Evolutionary conservation across 768 basidiomycete species (phyloP), one percentile per base, ranked within the genome.

Genomic region (Termitomyces sp.): DNA sequence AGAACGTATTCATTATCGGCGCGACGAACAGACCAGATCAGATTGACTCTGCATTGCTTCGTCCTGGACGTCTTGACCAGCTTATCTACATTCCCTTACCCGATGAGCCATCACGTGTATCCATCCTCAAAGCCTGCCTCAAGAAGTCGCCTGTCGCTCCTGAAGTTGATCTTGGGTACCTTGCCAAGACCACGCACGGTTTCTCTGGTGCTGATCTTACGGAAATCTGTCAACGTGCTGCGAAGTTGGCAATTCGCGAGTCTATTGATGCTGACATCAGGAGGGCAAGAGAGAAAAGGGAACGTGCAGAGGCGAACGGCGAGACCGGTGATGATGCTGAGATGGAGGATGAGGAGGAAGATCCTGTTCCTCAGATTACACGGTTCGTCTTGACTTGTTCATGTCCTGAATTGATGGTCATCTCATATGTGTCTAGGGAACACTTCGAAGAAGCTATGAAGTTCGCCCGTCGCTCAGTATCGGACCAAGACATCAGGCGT

Each of bases 371-470:
- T 10, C 76, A 88, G 67, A 97, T 96, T 66, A 90, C 92, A 29
- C 82, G 74, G 85, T 86, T 66, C 54, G 81, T 69, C 22, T 54
- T 7, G 63, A 48, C 39, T 37, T 29, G 5, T 31, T 27, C 55
- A 27, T 44, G 10, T 51, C n/a, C 1, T 37, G 26, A 12, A 24
- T 47, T 37, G 24, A 5, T 64, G 24, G 34, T 67, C 52, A n/a
- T 47, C 27, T 46, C 58, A 26, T 27, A 31, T 29, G 13, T 47
- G 26, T 53, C n/a, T 58, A 86, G 86, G 67, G 93, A 88, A 0
- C 96, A 98, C 80, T 98, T 98, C 65, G 96, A 98, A 76, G 96
- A 98, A 75, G 95, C 97, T 2, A 98, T 98, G 95, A 88, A 89
- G 74, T 98, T 84, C 66, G 95, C 97, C 60, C 89, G 97, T 71